Conservation (phyloP, 148 eudicot species). For the Rhododendron griersonianum region DNA sequence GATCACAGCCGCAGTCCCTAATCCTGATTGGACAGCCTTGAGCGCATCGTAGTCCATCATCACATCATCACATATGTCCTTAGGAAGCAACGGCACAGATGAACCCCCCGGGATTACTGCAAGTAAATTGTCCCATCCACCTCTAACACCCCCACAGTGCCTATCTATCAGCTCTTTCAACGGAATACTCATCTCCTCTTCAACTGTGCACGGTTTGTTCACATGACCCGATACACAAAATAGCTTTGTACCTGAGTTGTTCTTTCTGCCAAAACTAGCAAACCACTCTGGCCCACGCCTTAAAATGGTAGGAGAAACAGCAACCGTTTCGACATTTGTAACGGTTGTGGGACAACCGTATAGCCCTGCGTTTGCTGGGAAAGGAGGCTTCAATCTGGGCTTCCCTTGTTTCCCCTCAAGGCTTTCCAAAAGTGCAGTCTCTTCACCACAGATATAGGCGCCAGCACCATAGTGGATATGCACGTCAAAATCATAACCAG, state of each 20-base stretch:
- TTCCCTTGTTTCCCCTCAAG: slow-evolving; percentile 97
- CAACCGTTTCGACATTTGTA: slow-evolving; percentile 96
- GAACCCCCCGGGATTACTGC: slow-evolving; percentile 96
- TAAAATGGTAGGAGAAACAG: slow-evolving; percentile 83
- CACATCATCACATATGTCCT: slow-evolving; percentile 79
- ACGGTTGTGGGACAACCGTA: slow-evolving; percentile 95
- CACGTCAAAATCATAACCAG: slow-evolving; percentile 94
- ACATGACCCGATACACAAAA: slow-evolving; percentile 90
- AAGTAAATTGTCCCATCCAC: slow-evolving; percentile 96
- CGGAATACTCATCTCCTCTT: slow-evolving; percentile 96
- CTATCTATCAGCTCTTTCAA: slow-evolving; percentile 83
- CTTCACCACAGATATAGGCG: slow-evolving; percentile 96
- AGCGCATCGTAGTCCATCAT: slow-evolving; percentile 95
- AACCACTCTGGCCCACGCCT: slow-evolving; percentile 96
- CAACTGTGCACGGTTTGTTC: slow-evolving; percentile 95
- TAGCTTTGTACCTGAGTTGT: slow-evolving; percentile 83
- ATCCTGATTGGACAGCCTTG: slow-evolving; percentile 83
- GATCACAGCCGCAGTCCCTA: slow-evolving; percentile 92
- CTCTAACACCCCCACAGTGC: slow-evolving; percentile 95
- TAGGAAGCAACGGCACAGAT: slow-evolving; percentile 83
- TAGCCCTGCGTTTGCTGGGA: slow-evolving; percentile 88
- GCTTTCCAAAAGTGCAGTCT: slow-evolving; percentile 92
- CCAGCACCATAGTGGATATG: slow-evolving; percentile 95
- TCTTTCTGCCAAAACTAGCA: slow-evolving; percentile 86
- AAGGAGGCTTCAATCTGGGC: slow-evolving; percentile 96